These are phyloP conservation scores for Chaetomidium leptoderma DNA, from an alignment of 495 filamentous ascomycete genomes.

Conservation along the genomic window DNA sequence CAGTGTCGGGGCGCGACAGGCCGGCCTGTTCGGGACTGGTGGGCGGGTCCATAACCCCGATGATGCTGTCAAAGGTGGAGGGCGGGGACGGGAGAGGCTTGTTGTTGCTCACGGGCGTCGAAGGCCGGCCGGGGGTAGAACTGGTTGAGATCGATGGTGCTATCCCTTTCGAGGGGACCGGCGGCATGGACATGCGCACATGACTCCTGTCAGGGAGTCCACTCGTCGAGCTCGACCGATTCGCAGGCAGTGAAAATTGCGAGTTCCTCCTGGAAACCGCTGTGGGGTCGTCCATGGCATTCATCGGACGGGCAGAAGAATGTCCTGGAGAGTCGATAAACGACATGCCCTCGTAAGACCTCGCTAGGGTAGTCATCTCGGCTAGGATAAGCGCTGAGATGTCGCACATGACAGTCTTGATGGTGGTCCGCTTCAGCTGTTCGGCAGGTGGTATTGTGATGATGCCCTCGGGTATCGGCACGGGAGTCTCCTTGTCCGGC, in stretches of 20 bases:
- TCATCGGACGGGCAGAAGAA: conserved; percentile 32
- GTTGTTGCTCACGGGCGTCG: conserved; percentile 47
- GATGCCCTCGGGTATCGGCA: conserved; percentile 56
- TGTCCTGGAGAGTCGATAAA: conserved; percentile 72
- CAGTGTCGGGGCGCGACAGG: conserved; percentile 31
- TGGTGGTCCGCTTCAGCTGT: conserved; percentile 74
- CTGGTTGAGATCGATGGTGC: conserved; percentile 33
- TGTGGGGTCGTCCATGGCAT: conserved; percentile 39
- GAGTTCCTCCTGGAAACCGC: conserved; percentile 50
- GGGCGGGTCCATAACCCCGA: conserved; percentile 36
- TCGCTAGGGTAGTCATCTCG: conserved; percentile 83
- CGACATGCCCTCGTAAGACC: conserved; percentile 72
- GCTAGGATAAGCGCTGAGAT: conserved; percentile 77
- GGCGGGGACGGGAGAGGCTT: conserved; percentile 54
- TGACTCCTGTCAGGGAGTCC: conserved; percentile 44
- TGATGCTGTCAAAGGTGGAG: conserved; percentile 69
- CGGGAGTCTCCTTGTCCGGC: conserved; percentile 36
- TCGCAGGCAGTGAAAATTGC: conserved; percentile 43
- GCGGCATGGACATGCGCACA: conserved; percentile 77
- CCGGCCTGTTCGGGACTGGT: conserved; percentile 33
- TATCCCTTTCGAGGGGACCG: conserved; percentile 38
- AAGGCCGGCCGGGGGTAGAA: conserved; percentile 49
- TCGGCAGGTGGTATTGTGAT: conserved; percentile 68
- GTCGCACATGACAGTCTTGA: conserved; percentile 93
- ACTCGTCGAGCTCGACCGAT: conserved; percentile 49